Evolutionary conservation across 805 yeast genomes (phyloP), one percentile per base, ranked within the genome.

Genomic region (Jamesozyma spencerorum): DNA sequence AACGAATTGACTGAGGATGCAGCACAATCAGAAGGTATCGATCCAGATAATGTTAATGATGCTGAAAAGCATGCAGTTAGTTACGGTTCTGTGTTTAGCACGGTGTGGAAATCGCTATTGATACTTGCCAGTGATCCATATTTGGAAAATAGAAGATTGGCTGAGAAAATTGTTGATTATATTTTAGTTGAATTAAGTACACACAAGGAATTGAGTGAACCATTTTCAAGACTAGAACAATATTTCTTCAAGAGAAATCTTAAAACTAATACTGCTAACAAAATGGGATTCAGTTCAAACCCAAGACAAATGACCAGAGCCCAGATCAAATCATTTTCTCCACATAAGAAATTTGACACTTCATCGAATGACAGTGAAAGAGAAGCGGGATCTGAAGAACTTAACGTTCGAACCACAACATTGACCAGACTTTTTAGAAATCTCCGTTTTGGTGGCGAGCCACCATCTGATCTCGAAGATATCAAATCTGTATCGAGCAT

Each of bases 81-180:
- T 0, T 84, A 85, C 57, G 95, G 96, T 1, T 81, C 95, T 0
- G 72, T 86, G 7, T 85, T 82, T 58, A 75, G 85, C 40, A 82
- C 94, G 1, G 75, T 82, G 7, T 92, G 97, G 96, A 84, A 86
- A 48, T 79, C 90, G 0, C 58, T 90, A 27, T 66, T 92, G 36
- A 77, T 85, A 20, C 62, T 86, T 22, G 75, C 94, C 1, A 87
- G 82, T 47, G 98, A 92, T 60, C 95, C 97, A 0, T 92, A 82
- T 58, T 64, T 73, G 28, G 95, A 86, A 59, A 87, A 88, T 5
- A 77, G 75, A 43, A 73, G 73, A 36, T 68, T 76, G 44, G 90
- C 96, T 0, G 80, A 79, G 41, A 76, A 73, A 22, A 72, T 86
- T 12, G 79, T 86, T 15, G 97, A 87, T 57, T 77, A 71, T 45